Conservation (phyloP, 345 rosid genomes). For the Conringia planisiliqua region DNA sequence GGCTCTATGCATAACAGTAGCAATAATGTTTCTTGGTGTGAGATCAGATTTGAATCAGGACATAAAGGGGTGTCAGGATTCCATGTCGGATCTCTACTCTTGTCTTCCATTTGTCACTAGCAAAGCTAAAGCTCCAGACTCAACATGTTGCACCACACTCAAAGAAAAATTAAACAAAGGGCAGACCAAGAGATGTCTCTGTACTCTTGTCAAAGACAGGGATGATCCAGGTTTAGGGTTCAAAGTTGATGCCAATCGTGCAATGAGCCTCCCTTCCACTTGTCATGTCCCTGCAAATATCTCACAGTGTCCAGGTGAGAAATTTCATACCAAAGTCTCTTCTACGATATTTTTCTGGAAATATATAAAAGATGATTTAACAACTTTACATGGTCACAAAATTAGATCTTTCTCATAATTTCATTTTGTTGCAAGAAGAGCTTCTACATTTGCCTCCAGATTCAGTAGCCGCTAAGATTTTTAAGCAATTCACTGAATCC, state of each 20-base stretch:
- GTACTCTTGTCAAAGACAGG: conserved; percentile 37
- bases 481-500: conserved; percentile 33
- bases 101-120: conserved; percentile 41
- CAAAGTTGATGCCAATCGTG: conserved; percentile 43
- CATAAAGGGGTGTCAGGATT: conserved; percentile 37
- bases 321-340: neutral
- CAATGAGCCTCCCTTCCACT: conserved; percentile 38
- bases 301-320: conserved; percentile 41
- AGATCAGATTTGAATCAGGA: conserved; percentile 36
- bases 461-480: conserved; percentile 33
- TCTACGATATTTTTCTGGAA: neutral
- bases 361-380: neutral
- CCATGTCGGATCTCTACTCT: conserved; percentile 36
- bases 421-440: conserved; percentile 27
- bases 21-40: conserved; percentile 28
- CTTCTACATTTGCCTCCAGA: conserved; percentile 40
- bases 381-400: neutral
- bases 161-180: conserved; percentile 26
- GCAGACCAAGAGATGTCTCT: conserved; percentile 42
- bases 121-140: conserved; percentile 35
- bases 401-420: conserved; percentile 3
- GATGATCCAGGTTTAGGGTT: conserved; percentile 41
- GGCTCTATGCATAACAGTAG: conserved; percentile 20
- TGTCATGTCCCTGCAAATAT: conserved; percentile 38
- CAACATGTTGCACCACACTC: conserved; percentile 37